Conservation (phyloP, 1,284 basidiomycete genomes). For the Cryptococcus sp. region DNA sequence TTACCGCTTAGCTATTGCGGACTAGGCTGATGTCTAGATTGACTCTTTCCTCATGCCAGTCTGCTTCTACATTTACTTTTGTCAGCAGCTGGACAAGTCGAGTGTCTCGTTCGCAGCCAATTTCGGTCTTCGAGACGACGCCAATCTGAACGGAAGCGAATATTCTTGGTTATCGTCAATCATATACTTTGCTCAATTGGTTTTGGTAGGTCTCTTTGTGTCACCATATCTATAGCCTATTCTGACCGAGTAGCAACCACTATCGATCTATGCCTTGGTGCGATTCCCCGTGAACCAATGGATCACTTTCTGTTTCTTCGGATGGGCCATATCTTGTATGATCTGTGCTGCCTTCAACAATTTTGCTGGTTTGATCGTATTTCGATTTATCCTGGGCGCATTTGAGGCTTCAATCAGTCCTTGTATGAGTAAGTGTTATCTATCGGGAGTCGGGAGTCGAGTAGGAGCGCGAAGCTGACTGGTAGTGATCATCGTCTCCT, state of each 20-base stretch:
- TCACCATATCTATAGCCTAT: not conserved
- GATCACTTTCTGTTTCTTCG: slow-evolving; percentile 25
- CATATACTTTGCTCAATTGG: slow-evolving; percentile 36
- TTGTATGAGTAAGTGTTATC: slow-evolving; percentile 9
- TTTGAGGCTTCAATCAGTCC: slow-evolving; percentile 28
- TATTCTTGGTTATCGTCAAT: slow-evolving; percentile 33
- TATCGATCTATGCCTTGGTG: slow-evolving; percentile 28
- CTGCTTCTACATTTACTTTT: slow-evolving; percentile 1
- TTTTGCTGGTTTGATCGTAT: slow-evolving; percentile 21
- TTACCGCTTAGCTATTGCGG: not conserved
- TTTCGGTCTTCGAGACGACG: slow-evolving; percentile 20
- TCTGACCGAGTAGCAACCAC: not conserved
- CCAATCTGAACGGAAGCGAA: slow-evolving; percentile 21
- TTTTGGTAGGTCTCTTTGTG: slow-evolving; percentile 6
- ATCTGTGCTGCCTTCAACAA: slow-evolving; percentile 19
- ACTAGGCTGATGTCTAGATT: not conserved
- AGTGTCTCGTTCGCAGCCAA: slow-evolving; percentile 26
- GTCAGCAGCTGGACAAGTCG: slow-evolving; percentile 30
- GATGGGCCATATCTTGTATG: slow-evolving; percentile 19
- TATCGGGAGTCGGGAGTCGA: too few relatives aligned
- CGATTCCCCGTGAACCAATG: slow-evolving; percentile 29
- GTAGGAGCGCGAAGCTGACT: too few relatives aligned
- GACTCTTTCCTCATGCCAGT: not conserved
- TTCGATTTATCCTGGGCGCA: slow-evolving; percentile 30
- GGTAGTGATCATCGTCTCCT: slow-evolving; percentile 17